Percentiles rank a stretch among this genome's conserved stretches.
Conservation (phyloP, 352 stramenopile genomes). For the Pythium graminicola region DNA sequence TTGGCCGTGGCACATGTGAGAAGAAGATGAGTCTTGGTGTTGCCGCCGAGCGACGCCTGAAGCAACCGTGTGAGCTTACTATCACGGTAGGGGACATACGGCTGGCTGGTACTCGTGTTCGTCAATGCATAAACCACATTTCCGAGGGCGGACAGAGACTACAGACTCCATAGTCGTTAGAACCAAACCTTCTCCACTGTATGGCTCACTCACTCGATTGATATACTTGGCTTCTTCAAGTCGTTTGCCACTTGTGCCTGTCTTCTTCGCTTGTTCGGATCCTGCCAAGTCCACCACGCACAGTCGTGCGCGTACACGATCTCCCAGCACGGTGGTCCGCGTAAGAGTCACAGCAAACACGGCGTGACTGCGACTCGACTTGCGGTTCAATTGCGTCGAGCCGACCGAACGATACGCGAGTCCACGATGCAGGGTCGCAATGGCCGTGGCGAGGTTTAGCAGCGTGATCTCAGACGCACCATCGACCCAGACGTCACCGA, state of each 20-base stretch:
- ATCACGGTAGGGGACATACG: slow-evolving; percentile 74
- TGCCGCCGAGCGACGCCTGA: slow-evolving; percentile 81
- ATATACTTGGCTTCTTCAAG: slow-evolving; percentile 75
- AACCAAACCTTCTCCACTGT: neutral
- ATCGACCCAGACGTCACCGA: slow-evolving; percentile 36
- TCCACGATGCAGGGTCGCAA: slow-evolving; percentile 34
- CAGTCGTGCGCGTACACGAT: slow-evolving; percentile 26
- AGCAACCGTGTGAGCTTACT: slow-evolving; percentile 87
- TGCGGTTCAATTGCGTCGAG: slow-evolving; percentile 45
- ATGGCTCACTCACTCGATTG: slow-evolving; percentile 37
- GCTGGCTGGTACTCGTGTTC: neutral
- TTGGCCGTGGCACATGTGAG: slow-evolving; percentile 42
- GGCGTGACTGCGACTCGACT: slow-evolving; percentile 65
- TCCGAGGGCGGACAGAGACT: slow-evolving; percentile 65
- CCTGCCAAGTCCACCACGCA: slow-evolving; percentile 68
- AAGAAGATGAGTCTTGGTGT: slow-evolving; percentile 84
- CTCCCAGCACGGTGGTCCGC: slow-evolving; percentile 19
- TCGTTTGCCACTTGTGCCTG: slow-evolving; percentile 32
- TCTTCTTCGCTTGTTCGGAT: slow-evolving; percentile 60
- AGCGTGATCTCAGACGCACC: slow-evolving; percentile 43
- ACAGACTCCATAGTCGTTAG: neutral
- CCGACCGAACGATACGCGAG: slow-evolving; percentile 35
- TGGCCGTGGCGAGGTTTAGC: slow-evolving; percentile 22
- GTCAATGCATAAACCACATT: slow-evolving; percentile 67
- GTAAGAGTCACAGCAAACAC: slow-evolving; percentile 55